These are phyloP conservation scores for Rhizomucor miehei DNA, from an alignment of 371 early-diverging fungal genomes.

Conservation along the genomic window DNA sequence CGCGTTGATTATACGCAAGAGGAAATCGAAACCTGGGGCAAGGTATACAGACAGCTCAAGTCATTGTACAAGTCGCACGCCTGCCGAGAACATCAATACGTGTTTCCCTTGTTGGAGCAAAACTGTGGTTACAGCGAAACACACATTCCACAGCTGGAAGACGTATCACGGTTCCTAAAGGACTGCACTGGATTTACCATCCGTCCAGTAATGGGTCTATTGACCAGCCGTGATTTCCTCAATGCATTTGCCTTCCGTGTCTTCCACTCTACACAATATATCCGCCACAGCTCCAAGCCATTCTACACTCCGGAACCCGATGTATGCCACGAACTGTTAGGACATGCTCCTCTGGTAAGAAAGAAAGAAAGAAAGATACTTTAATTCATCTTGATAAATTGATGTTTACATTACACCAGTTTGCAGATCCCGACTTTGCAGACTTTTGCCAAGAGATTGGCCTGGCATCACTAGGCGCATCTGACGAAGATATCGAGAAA, in stretches of 20 bases:
- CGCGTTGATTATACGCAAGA: conserved; percentile 78
- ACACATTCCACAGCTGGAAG: conserved; percentile 90
- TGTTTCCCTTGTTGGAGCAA: conserved; percentile 86
- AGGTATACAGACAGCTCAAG: conserved; percentile 77
- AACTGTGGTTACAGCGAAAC: conserved; percentile 90
- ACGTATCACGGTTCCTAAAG: conserved; percentile 90
- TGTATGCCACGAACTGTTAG: conserved; percentile 84
- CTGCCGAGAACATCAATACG: conserved; percentile 89
- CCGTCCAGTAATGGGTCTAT: conserved; percentile 94
- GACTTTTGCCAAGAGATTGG: conserved; percentile 97
- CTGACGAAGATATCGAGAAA: conserved; percentile 88
- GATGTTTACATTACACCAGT: conserved; percentile 25
- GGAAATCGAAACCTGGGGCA: conserved; percentile 87
- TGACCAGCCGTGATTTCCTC: conserved; percentile 92
- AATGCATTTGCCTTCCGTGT: conserved; percentile 98
- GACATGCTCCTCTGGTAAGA: conserved; percentile 68
- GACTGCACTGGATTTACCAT: conserved; percentile 96
- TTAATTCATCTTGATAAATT: not conserved
- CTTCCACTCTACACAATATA: conserved; percentile 96
- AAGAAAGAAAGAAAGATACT: not conserved
- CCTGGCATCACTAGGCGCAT: conserved; percentile 90
- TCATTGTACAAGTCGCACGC: conserved; percentile 85
- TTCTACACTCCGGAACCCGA: conserved; percentile 96
- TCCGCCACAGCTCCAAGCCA: conserved; percentile 90
- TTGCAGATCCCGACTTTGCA: conserved; percentile 96